Evolutionary conservation across 306 rosid genomes (phyloP).

Genomic region (Medicago ruthenica): DNA sequence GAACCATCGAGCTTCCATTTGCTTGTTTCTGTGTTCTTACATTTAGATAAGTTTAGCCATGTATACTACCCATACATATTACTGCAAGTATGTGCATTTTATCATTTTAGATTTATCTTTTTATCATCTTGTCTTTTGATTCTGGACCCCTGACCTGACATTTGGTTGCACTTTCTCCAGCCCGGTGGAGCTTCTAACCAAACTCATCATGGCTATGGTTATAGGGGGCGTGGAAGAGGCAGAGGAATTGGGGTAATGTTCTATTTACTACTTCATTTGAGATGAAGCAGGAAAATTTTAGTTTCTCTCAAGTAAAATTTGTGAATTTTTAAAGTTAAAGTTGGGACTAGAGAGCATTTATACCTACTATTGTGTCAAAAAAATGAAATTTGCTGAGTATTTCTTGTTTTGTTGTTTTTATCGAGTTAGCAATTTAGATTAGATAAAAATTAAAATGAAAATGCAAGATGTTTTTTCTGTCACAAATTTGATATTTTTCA

Average conservation of each 20-base stretch:
- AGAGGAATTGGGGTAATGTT: conserved; percentile 74
- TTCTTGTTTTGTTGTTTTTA: conserved; percentile 31
- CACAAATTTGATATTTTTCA: conserved; percentile 1
- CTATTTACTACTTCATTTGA: conserved; percentile 27
- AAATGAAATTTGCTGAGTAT: conserved; percentile 17
- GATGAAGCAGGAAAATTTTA: conserved; percentile 16
- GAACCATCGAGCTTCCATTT: background rate
- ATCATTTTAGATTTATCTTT: conserved; percentile 14
- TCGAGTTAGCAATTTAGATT: conserved; percentile 16
- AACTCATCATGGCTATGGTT: conserved; percentile 55
- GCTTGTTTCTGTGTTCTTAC: conserved; percentile 1
- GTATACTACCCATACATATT: background rate
- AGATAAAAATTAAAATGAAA: background rate
- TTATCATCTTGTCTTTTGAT: conserved; percentile 1
- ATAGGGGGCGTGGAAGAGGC: conserved; percentile 84
- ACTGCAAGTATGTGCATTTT: conserved; percentile 8
- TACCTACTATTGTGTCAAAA: background rate
- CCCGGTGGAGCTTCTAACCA: conserved; percentile 63
- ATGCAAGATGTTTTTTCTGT: conserved; percentile 1
- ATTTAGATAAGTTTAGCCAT: conserved; percentile 13
- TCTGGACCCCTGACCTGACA: conserved; percentile 46
- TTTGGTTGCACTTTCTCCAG: conserved; percentile 52
- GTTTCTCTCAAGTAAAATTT: background rate
- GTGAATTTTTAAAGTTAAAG: background rate
- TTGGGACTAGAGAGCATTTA: background rate